phyloP scores from a whole-genome alignment of 2,329 filamentous ascomycete genomes.

The Fusarium odoratissimum region DNA sequence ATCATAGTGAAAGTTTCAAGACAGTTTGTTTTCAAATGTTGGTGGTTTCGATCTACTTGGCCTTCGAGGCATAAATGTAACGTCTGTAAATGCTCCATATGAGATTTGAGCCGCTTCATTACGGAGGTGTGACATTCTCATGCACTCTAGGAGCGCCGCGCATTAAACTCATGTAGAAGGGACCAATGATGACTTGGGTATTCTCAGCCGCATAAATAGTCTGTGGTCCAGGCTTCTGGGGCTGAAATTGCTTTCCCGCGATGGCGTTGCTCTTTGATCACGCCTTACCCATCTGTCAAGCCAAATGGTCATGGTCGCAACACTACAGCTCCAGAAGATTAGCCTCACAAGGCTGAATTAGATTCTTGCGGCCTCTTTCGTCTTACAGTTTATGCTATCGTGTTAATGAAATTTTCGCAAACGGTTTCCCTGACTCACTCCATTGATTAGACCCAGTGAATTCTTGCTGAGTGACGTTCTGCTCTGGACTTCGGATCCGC shows the following conservation, averaged over 20 bases:
- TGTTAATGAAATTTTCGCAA: neutral
- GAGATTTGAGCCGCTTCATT: neutral
- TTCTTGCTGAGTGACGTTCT: too few species aligned
- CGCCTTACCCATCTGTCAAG: neutral
- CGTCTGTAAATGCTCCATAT: too few species aligned
- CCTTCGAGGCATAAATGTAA: neutral
- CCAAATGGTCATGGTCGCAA: neutral
- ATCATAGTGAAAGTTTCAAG: rapidly evolving
- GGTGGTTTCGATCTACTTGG: too few species aligned
- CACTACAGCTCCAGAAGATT: neutral
- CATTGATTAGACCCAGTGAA: neutral
- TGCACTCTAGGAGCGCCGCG: neutral
- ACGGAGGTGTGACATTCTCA: conserved; percentile 8
- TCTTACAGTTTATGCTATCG: too few species aligned
- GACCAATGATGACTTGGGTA: neutral
- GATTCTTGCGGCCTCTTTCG: neutral
- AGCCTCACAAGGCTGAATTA: neutral
- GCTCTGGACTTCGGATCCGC: neutral
- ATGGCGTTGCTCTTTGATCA: neutral
- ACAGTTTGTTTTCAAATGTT: too few species aligned
- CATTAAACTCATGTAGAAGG: too few species aligned
- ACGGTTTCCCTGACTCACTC: neutral
- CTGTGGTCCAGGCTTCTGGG: neutral
- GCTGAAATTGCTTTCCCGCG: neutral
- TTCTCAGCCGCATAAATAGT: neutral